Conservation (phyloP, 2,329 filamentous ascomycete species). For the Cordyceps fumosorosea region DNA sequence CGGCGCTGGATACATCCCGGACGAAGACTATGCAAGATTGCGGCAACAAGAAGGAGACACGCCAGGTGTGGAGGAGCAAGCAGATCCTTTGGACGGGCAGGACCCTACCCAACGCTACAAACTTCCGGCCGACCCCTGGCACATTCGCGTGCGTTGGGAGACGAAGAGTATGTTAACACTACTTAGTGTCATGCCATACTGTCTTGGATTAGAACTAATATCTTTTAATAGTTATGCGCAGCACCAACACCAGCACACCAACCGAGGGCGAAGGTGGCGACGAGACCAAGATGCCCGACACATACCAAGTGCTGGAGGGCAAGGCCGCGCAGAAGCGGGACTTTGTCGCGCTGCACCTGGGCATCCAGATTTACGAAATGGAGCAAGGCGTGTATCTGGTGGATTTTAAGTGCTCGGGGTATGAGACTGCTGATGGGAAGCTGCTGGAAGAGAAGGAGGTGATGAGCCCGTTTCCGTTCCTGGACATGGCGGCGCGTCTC, state of each 20-base stretch:
- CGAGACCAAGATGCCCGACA: conserved; percentile 24
- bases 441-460: conserved; percentile 88
- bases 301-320: conserved; percentile 33
- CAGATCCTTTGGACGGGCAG: conserved; percentile 30
- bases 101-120: conserved; percentile 62
- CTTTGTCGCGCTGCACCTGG: conserved; percentile 86
- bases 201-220: not conserved
- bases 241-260: conserved; percentile 22
- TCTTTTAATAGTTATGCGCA: conserved; percentile 30
- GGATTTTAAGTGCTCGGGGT: conserved; percentile 97
- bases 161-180: conserved; percentile 64
- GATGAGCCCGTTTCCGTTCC: conserved; percentile 88
- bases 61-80: conserved; percentile 31
- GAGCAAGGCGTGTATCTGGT: conserved; percentile 90
- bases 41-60: conserved; percentile 27
- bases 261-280: conserved; percentile 12
- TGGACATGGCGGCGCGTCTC: conserved; percentile 85
- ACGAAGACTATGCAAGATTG: conserved; percentile 46
- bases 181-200: not conserved
- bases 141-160: conserved; percentile 82
- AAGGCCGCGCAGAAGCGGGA: conserved; percentile 43
- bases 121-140: conserved; percentile 91
- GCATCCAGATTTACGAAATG: conserved; percentile 94
- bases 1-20: conserved; percentile 78
- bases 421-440: conserved; percentile 72